Conservation (phyloP, 2,329 filamentous ascomycete genomes). For the Botrytis elliptica region DNA sequence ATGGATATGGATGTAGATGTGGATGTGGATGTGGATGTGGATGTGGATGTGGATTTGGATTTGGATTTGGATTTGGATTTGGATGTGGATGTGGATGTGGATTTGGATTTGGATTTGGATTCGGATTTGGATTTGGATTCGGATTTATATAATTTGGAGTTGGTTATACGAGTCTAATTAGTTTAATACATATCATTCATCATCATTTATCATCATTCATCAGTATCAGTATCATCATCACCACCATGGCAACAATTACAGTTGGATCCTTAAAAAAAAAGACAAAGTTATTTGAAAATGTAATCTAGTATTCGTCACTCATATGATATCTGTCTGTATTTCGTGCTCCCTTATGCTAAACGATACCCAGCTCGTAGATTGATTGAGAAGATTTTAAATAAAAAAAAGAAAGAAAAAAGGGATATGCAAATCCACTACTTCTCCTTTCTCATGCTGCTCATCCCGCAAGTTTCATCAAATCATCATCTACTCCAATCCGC, state of each 20-base stretch:
- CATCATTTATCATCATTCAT: not conserved
- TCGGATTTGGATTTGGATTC: not conserved
- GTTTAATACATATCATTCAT: not conserved
- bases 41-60: not conserved
- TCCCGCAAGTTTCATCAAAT: not conserved
- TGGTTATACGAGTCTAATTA: not conserved
- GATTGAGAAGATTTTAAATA: not conserved
- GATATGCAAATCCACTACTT: not conserved
- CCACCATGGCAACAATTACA: not conserved
- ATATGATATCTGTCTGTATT: not conserved
- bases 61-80: not conserved
- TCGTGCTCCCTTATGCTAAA: not conserved
- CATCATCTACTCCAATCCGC: not conserved
- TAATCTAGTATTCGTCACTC: not conserved
- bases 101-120: not conserved
- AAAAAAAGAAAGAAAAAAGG: not conserved
- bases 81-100: not conserved
- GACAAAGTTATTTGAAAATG: not conserved
- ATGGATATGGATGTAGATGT: not conserved
- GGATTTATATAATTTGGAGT: not conserved
- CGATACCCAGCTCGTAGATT: not conserved
- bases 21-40: not conserved
- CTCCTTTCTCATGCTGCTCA: not conserved
- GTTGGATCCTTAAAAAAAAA: not conserved
- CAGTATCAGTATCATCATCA: not conserved